Conservation (phyloP, 805 yeast species). For the Saccharomycopsis microspora region DNA sequence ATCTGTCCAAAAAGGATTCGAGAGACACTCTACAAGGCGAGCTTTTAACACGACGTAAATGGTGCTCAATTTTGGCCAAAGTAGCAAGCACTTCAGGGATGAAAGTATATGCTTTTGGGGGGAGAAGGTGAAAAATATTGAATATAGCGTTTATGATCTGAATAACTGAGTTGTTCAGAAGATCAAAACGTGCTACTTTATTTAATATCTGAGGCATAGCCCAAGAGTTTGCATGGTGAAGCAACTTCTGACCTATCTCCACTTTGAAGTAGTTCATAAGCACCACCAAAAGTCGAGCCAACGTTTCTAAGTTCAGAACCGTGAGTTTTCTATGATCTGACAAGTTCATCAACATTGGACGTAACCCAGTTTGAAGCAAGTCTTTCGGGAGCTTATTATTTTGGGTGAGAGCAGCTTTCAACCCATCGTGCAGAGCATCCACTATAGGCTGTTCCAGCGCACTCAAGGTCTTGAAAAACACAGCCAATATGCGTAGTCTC, state of each 20-base stretch:
- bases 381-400: constrained; percentile 90
- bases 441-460: constrained; percentile 79
- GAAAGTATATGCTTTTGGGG: constrained; percentile 85
- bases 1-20: constrained; percentile 75
- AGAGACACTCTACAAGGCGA: constrained; percentile 92
- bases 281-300: constrained; percentile 76
- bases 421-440: constrained; percentile 86
- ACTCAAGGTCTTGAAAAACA: constrained; percentile 86
- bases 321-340: constrained; percentile 89
- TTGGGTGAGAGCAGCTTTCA: constrained; percentile 72
- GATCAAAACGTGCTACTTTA: constrained; percentile 66
- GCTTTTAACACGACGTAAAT: constrained; percentile 68
- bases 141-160: constrained; percentile 82
- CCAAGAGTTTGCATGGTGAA: constrained; percentile 94
- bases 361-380: constrained; percentile 82
- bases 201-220: constrained; percentile 75
- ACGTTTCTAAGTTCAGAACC: constrained; percentile 81
- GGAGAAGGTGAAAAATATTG: constrained; percentile 83
- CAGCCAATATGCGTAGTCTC: constrained; percentile 78
- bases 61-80: constrained; percentile 67
- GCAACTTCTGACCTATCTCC: constrained; percentile 85
- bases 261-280: constrained; percentile 90
- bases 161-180: constrained; percentile 71
- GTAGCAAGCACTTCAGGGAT: constrained; percentile 78
- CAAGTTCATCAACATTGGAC: constrained; percentile 91